Percentiles rank a stretch among this genome's conserved stretches.
Conservation (phyloP, 768 basidiomycete genomes). For the Suillus clintonianus region DNA sequence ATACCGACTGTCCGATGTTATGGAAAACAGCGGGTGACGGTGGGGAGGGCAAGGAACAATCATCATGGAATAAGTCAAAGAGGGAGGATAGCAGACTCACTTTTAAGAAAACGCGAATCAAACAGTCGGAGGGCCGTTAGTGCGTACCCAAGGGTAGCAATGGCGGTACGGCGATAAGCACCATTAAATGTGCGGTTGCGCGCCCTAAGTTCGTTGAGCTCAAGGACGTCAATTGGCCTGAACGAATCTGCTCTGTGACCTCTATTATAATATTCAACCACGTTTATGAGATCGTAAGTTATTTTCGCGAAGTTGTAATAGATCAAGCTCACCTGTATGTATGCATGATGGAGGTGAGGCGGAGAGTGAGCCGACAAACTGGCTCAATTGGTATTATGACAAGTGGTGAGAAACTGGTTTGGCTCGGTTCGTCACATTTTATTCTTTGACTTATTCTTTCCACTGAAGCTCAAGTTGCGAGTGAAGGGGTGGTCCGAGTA, state of each 20-base stretch:
- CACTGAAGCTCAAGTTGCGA: not conserved
- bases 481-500: not conserved
- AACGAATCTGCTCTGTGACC: constrained; percentile 55
- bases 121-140: constrained; percentile 80
- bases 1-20: constrained; percentile 47
- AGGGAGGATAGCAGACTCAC: constrained; percentile 42
- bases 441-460: not conserved
- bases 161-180: constrained; percentile 75
- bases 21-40: constrained; percentile 27
- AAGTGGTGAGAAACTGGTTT: constrained; percentile 4
- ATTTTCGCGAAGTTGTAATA: not conserved
- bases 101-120: constrained; percentile 68
- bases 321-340: constrained; percentile 30
- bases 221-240: constrained; percentile 51
- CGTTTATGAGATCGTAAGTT: not conserved
- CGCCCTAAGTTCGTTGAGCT: constrained; percentile 75
- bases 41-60: constrained; percentile 16
- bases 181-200: constrained; percentile 83
- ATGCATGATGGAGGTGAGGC: constrained; percentile 13
- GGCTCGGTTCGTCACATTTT: constrained; percentile 17
- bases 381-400: constrained; percentile 9
- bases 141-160: constrained; percentile 73
- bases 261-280: constrained; percentile 23
- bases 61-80: not conserved
- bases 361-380: not conserved